These are phyloP conservation scores for Alternaria sp. DNA, from an alignment of 2,329 filamentous ascomycete species.

Conservation along the genomic window DNA sequence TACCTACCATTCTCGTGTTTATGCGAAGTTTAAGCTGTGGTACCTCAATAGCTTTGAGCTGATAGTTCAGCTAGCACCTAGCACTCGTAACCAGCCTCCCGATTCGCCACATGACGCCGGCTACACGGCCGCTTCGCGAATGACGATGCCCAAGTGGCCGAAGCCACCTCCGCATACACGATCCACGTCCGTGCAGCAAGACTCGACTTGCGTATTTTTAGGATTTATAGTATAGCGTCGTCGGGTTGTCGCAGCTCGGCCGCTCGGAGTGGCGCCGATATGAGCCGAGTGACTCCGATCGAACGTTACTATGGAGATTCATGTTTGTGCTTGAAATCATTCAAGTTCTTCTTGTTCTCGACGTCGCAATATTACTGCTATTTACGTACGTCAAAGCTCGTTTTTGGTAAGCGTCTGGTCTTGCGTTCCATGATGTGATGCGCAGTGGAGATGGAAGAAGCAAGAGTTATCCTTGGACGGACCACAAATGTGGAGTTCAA, in stretches of 20 bases:
- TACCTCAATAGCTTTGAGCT: not conserved
- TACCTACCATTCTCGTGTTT: not conserved
- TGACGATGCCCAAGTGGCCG: not conserved
- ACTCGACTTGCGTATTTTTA: not conserved
- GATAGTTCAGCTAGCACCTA: not conserved
- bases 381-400: not conserved
- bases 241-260: not conserved
- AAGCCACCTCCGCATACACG: not conserved
- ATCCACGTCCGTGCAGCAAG: not conserved
- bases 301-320: not conserved
- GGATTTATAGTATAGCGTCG: not conserved
- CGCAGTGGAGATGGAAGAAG: not conserved
- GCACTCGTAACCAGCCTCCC: slow-evolving; percentile 3
- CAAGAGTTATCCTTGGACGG: not conserved
- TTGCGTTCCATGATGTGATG: not conserved
- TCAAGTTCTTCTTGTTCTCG: not conserved
- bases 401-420: not conserved
- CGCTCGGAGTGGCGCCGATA: not conserved
- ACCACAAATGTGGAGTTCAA: not conserved
- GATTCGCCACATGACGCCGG: slow-evolving; percentile 7
- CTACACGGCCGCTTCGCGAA: not conserved
- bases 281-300: not conserved
- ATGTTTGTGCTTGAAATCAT: not conserved
- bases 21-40: not conserved
- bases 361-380: not conserved